These are phyloP conservation scores for Lentinula guzmanii DNA, from an alignment of 768 basidiomycete genomes.

Conservation along the genomic window DNA sequence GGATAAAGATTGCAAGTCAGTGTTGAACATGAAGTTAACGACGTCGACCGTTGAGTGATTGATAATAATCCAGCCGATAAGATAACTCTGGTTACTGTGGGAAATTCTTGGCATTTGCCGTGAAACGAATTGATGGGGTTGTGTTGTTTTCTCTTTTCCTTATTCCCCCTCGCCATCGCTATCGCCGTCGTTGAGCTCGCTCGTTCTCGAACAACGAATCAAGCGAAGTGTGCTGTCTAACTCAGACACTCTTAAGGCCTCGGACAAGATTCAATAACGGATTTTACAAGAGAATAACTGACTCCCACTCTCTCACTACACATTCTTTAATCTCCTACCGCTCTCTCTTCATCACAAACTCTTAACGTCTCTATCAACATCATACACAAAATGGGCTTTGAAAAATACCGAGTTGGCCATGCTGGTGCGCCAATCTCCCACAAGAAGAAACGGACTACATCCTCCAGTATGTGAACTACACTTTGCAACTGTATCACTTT, in stretches of 20 bases:
- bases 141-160: not conserved
- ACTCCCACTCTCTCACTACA: not conserved
- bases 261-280: not conserved
- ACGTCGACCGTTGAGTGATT: too few species aligned
- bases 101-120: not conserved
- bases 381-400: conserved; percentile 20
- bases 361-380: conserved; percentile 1
- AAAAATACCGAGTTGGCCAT: not conserved
- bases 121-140: not conserved
- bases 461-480: not conserved
- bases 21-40: too few species aligned
- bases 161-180: not conserved
- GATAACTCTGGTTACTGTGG: not conserved
- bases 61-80: not conserved
- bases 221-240: not conserved
- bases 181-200: not conserved
- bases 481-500: not conserved
- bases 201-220: not conserved
- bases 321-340: not conserved
- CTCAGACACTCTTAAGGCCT: not conserved
- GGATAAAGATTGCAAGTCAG: too few species aligned
- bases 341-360: not conserved
- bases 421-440: not conserved
- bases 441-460: not conserved
- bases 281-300: not conserved